phyloP scores from a whole-genome alignment of 345 rosid species.

The Corchorus capsularis region DNA sequence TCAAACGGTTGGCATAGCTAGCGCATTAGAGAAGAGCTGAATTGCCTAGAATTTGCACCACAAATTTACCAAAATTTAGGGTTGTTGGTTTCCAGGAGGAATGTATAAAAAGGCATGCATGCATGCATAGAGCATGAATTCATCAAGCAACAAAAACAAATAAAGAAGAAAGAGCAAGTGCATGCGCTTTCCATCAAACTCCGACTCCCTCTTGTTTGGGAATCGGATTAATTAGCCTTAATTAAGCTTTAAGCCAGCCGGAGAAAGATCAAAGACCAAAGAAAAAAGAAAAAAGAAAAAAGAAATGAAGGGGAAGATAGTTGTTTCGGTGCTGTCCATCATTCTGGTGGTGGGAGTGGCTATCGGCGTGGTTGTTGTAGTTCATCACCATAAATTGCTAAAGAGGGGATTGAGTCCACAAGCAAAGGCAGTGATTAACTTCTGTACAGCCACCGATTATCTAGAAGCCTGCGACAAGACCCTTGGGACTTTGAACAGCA shows the following conservation, averaged over 20 bases:
- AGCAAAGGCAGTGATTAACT: slow-evolving; percentile 38
- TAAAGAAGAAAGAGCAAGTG: not conserved
- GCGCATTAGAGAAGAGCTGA: too few relatives aligned
- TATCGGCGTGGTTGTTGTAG: slow-evolving; percentile 36
- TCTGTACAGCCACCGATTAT: slow-evolving; percentile 51
- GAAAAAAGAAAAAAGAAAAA: not conserved
- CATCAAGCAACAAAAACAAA: not conserved
- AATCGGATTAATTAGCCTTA: not conserved
- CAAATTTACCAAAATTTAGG: too few relatives aligned
- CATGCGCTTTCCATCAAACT: not conserved
- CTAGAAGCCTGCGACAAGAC: slow-evolving; percentile 51
- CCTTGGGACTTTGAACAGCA: slow-evolving; percentile 39
- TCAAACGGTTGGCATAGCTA: too few relatives aligned
- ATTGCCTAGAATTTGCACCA: too few relatives aligned
- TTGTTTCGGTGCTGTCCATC: slow-evolving; percentile 43
- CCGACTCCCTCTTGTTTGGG: not conserved
- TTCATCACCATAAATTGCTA: slow-evolving; percentile 7
- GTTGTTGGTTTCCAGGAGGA: too few relatives aligned
- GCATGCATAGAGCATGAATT: not conserved
- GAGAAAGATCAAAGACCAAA: not conserved
- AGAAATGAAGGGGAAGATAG: slow-evolving; percentile 35
- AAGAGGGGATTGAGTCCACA: slow-evolving; percentile 15
- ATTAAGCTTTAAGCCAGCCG: too few relatives aligned
- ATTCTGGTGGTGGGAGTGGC: slow-evolving; percentile 49
- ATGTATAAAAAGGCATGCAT: too few relatives aligned